Evolutionary conservation across 2,329 filamentous ascomycete species (phyloP), one percentile per base, ranked within the genome.

Genomic region (Talaromyces sp.): DNA sequence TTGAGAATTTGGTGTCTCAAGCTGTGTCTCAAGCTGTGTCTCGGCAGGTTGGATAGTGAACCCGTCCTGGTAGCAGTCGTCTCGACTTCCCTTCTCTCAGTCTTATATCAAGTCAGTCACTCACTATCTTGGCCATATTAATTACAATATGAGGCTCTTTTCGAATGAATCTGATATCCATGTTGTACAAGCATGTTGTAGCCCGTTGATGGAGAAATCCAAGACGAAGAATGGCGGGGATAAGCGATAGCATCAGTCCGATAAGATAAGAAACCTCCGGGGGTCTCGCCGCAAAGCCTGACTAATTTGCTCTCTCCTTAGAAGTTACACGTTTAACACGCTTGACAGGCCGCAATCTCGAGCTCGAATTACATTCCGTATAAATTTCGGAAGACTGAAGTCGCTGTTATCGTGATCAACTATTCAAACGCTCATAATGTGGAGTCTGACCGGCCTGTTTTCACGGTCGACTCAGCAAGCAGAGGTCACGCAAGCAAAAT

Each of bases 381-480:
- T 3, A 50, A 8, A 17, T 17, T 27, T 3, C 4, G 25, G 8
- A 15, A 31, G 22, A 50, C 8, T 6, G 13, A 50, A 27, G 22
- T 27, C 25, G 9, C 15, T 31, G 19, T 33, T 13, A 10, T 6
- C 17, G 7, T 19, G 4, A 52, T 10, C 3, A 19, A 9, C 13
- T 39, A 31, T 22, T n/a, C 7, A n/a, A 35, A n/a, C 27, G 19
- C 2, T 27, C 6, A 59, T 4, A n/a, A 63, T 63, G 61, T 63
- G 61, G 61, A 37, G 59, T 37, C 17, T 62, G 49, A 62, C 70
- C 65, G 60, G 73, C 68, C 66, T 67, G 63, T 33, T 65, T 31
- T 62, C 63, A 31, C 61, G 60, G 62, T 62, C 65, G 39, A 54
- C 43, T 57, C 31, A 25, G 19, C 47, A 60, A 35, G 35, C 61